Percentiles rank a stretch among this genome's conserved stretches.
phyloP scores from a whole-genome alignment of 2,329 filamentous ascomycete species.

The Exserohilum rostratum region DNA sequence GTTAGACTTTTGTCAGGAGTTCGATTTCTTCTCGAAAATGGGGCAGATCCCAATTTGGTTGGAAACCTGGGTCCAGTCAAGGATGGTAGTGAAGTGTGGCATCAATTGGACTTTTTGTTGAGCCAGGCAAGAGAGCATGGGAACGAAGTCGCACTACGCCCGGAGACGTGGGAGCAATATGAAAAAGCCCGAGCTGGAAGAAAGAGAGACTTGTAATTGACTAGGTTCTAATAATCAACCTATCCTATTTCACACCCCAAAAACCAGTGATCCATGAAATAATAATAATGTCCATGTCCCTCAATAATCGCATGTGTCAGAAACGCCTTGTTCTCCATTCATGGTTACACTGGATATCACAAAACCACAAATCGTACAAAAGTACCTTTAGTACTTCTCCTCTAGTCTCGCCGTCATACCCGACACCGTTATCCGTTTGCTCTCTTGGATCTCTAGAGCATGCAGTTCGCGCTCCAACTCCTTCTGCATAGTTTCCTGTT shows the following conservation, averaged over 20 bases:
- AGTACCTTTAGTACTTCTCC: constrained; percentile 32
- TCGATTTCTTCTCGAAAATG: constrained; percentile 1
- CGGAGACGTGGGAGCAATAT: not conserved
- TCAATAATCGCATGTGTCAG: not conserved
- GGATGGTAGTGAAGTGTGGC: not conserved
- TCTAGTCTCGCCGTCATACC: constrained; percentile 45
- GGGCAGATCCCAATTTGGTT: not conserved
- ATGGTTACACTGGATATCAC: constrained; percentile 7
- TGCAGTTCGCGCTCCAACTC: constrained; percentile 32
- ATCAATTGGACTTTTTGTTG: not conserved
- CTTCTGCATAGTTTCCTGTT: constrained; percentile 35
- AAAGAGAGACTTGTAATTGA: not conserved
- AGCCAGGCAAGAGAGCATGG: not conserved
- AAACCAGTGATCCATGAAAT: not conserved
- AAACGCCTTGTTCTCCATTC: constrained; percentile 4
- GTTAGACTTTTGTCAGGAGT: not conserved
- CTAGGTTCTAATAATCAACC: not conserved
- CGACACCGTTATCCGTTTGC: constrained; percentile 24
- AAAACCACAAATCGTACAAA: constrained; percentile 7
- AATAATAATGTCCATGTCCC: not conserved
- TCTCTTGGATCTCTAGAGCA: constrained; percentile 21
- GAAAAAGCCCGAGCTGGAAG: not conserved
- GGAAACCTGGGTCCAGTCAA: no score
- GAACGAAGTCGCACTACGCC: not conserved
- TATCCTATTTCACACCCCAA: not conserved